Conservation (phyloP, 1,284 basidiomycete species). For the Ustilago vetiveriae region DNA sequence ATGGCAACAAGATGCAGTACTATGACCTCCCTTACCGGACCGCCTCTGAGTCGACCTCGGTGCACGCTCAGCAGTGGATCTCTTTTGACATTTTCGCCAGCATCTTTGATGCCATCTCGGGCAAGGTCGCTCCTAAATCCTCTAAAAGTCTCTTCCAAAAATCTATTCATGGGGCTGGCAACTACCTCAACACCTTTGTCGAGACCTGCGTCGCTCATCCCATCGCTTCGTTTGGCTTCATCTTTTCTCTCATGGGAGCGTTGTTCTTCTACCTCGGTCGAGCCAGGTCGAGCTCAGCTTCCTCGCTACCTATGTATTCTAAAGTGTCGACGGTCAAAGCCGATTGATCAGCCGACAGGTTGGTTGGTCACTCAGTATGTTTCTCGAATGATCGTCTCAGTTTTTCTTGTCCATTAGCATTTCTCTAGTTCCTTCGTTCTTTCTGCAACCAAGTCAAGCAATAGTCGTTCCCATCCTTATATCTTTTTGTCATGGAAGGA, state of each 20-base stretch:
- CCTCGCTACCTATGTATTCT: constrained; percentile 33
- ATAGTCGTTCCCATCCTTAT: no score
- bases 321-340: constrained; percentile 47
- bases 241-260: constrained; percentile 15
- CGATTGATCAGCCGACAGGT: constrained; percentile 8
- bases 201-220: constrained; percentile 28
- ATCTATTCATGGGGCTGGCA: constrained; percentile 34
- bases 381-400: no score
- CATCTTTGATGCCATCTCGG: constrained; percentile 21
- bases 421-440: no score
- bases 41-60: not conserved
- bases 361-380: not conserved
- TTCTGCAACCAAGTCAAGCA: no score
- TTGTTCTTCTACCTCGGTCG: constrained; percentile 39
- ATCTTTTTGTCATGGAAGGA: no score
- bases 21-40: constrained; percentile 30
- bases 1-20: constrained; percentile 47
- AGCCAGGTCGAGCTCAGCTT: not conserved
- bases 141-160: constrained; percentile 46
- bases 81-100: constrained; percentile 19
- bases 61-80: constrained; percentile 30
- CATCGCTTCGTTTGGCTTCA: constrained; percentile 31
- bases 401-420: no score
- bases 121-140: constrained; percentile 27
- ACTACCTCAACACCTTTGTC: constrained; percentile 22